Evolutionary conservation across 352 stramenopile genomes (phyloP).

Genomic region (Globisporangium middletonii): DNA sequence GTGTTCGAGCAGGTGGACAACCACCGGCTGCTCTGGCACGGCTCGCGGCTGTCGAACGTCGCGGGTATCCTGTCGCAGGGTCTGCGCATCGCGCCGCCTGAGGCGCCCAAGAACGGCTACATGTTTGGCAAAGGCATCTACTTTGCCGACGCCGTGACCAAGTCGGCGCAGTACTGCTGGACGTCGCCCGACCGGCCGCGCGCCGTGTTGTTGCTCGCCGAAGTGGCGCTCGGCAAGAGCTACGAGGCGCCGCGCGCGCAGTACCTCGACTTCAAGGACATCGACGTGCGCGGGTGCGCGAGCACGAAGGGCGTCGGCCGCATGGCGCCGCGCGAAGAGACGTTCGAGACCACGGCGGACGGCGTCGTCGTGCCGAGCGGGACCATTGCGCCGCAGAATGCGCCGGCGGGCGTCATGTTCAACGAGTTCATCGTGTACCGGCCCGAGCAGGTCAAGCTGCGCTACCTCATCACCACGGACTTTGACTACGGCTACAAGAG

Average conservation of each 20-base stretch:
- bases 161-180: constrained; percentile 78
- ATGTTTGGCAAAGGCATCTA: constrained; percentile 88
- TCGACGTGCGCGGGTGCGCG: constrained; percentile 37
- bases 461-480: constrained; percentile 50
- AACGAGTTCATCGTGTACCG: constrained; percentile 79
- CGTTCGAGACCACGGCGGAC: too few species aligned
- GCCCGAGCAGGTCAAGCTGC: constrained; percentile 56
- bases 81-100: constrained; percentile 70
- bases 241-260: constrained; percentile 45
- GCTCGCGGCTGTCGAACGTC: constrained; percentile 72
- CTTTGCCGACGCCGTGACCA: constrained; percentile 79
- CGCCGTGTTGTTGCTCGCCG: constrained; percentile 47
- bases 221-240: constrained; percentile 51
- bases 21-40: constrained; percentile 67
- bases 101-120: constrained; percentile 74
- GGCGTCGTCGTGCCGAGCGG: too few species aligned
- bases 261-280: constrained; percentile 40
- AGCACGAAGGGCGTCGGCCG: constrained; percentile 48
- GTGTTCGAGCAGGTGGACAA: too few species aligned
- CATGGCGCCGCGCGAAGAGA: constrained; percentile 41
- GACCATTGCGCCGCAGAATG: too few species aligned
- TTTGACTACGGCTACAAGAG: constrained; percentile 25
- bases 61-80: constrained; percentile 77
- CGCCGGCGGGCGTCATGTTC: not conserved
- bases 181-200: not conserved